Conservation (phyloP, 2,329 filamentous ascomycete species). For the Colletotrichum spaethianum region DNA sequence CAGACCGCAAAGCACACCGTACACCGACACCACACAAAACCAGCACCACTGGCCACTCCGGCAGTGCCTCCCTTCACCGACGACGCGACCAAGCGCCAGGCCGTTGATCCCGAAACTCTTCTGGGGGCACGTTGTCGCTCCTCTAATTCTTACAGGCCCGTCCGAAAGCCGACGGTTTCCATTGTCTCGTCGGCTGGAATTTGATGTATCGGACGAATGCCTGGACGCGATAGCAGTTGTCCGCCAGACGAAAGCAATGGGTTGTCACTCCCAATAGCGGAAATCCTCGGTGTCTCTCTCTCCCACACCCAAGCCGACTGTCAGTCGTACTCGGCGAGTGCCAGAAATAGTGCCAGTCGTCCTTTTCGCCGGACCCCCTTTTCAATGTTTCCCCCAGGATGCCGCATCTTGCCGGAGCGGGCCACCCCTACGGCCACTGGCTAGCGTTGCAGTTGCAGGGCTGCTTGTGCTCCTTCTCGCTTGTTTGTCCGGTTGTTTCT, state of each 20-base stretch:
- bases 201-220: slow-evolving; percentile 27
- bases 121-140: slow-evolving; percentile 26
- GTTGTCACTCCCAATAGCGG: slow-evolving; percentile 8
- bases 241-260: neutral
- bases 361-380: slow-evolving; percentile 26
- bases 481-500: slow-evolving; percentile 6
- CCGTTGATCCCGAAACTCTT: slow-evolving; percentile 38
- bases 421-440: slow-evolving; percentile 28
- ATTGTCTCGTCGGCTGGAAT: slow-evolving; percentile 34
- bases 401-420: slow-evolving; percentile 26
- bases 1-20: slow-evolving; percentile 24
- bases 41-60: slow-evolving; percentile 11
- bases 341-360: slow-evolving; percentile 15
- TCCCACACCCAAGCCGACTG: neutral
- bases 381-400: slow-evolving; percentile 22
- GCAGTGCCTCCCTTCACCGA: slow-evolving; percentile 11
- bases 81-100: slow-evolving; percentile 28
- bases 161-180: slow-evolving; percentile 17
- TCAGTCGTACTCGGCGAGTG: neutral
- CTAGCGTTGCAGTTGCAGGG: slow-evolving; percentile 17
- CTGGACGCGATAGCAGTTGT: slow-evolving; percentile 3
- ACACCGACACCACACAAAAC: neutral
- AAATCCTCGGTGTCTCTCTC: slow-evolving; percentile 10
- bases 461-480: slow-evolving; percentile 7
- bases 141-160: slow-evolving; percentile 31